Evolutionary conservation across 2,329 filamentous ascomycete genomes (phyloP).

Genomic region (Sporothrix euskadiensis): DNA sequence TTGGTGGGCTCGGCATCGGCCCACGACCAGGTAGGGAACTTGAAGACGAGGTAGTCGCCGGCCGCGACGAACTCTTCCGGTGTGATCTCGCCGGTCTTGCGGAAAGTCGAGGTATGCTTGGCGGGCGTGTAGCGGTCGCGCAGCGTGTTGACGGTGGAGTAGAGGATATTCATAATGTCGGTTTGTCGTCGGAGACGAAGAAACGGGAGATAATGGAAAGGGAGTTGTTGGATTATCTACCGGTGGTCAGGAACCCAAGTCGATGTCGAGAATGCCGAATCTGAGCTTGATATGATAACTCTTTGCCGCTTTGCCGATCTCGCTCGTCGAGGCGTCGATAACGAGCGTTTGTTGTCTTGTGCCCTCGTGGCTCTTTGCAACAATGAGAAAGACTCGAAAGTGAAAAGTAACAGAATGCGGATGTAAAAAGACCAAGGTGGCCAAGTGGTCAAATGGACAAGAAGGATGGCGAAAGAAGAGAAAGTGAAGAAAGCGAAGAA

Average conservation of each 20-base stretch:
- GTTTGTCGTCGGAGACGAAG: not conserved
- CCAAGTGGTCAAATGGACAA: conserved; percentile 9
- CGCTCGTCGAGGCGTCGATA: conserved; percentile 3
- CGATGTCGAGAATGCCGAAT: not conserved
- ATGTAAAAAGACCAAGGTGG: conserved; percentile 3
- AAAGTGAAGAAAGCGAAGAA: not conserved
- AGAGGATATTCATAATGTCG: conserved; percentile 72
- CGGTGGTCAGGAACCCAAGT: no score
- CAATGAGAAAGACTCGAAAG: not conserved
- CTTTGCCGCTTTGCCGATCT: not conserved
- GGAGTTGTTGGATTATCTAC: not conserved
- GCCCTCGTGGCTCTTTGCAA: not conserved
- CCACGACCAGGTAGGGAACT: conserved; percentile 99
- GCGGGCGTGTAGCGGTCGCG: conserved; percentile 90
- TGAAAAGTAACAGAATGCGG: not conserved
- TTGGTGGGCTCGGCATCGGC: conserved; percentile 79
- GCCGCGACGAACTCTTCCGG: conserved; percentile 95
- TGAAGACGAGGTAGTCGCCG: conserved; percentile 97
- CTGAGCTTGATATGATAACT: not conserved
- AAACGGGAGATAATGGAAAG: not conserved
- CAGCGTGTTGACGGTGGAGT: conserved; percentile 88
- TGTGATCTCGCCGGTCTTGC: conserved; percentile 90
- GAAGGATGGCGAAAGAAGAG: not conserved
- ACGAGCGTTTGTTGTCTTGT: not conserved
- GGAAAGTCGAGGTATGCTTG: conserved; percentile 88